phyloP scores from a whole-genome alignment of 257 asterid species.

The Nicotiana otophora region DNA sequence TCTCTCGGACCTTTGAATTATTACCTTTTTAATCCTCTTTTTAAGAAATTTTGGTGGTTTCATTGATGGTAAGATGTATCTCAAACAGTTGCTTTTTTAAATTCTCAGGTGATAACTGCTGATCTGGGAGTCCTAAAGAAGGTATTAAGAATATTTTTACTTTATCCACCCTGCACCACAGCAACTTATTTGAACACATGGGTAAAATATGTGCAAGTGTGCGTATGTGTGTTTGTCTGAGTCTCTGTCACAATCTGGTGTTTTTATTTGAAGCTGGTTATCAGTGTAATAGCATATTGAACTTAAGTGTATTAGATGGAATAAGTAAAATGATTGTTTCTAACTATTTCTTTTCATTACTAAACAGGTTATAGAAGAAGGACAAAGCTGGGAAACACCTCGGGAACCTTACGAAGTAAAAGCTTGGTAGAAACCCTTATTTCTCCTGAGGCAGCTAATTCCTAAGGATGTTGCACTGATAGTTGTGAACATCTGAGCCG shows the following conservation, averaged over 20 bases:
- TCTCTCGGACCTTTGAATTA: not conserved
- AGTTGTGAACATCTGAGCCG: not conserved
- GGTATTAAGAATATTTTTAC: slow-evolving; percentile 36
- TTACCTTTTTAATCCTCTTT: not conserved
- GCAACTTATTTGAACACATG: not conserved
- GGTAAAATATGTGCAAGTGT: not conserved
- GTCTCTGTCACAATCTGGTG: not conserved
- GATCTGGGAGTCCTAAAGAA: slow-evolving; percentile 82
- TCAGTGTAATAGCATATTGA: not conserved
- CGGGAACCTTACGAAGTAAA: slow-evolving; percentile 91
- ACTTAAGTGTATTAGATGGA: not conserved
- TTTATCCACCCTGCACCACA: not conserved
- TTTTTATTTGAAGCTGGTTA: not conserved
- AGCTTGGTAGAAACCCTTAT: slow-evolving; percentile 55
- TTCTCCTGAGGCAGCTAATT: slow-evolving; percentile 14
- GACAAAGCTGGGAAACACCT: slow-evolving; percentile 97
- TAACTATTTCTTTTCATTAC: slow-evolving; percentile 13
- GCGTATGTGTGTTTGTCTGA: not conserved
- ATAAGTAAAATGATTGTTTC: not conserved
- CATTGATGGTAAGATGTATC: not conserved
- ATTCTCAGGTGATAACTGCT: slow-evolving; percentile 69
- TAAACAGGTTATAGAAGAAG: slow-evolving; percentile 70
- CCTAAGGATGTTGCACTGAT: not conserved
- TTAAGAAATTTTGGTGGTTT: not conserved
- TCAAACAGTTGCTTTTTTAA: not conserved